phyloP scores from a whole-genome alignment of 2,329 filamentous ascomycete species.

The Seiridium unicorne region DNA sequence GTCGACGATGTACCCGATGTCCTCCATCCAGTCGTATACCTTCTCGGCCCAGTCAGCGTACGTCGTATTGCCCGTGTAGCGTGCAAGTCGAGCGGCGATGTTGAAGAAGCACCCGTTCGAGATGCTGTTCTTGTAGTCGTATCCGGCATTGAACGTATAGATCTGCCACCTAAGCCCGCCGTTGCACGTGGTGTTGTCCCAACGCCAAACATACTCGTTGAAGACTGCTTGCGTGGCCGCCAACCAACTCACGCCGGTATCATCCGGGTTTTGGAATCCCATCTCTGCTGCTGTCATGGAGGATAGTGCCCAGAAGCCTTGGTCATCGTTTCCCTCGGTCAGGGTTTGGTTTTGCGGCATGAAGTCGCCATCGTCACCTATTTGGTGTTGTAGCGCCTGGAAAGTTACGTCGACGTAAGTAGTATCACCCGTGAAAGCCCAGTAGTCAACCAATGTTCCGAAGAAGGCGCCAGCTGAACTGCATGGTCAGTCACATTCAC shows the following conservation, averaged over 20 bases:
- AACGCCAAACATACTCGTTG: conserved; percentile 48
- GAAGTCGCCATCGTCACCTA: conserved; percentile 38
- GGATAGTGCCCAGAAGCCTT: conserved; percentile 62
- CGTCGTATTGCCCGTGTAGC: conserved; percentile 62
- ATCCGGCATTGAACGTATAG: conserved; percentile 57
- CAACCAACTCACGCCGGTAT: conserved; percentile 53
- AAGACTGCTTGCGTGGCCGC: conserved; percentile 61
- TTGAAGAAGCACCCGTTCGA: conserved; percentile 50
- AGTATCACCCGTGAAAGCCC: conserved; percentile 50
- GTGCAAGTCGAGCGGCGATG: conserved; percentile 55
- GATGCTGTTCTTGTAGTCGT: conserved; percentile 36
- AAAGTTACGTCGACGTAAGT: conserved; percentile 45
- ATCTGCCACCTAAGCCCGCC: conserved; percentile 69
- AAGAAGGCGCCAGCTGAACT: conserved; percentile 43
- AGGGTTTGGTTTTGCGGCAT: conserved; percentile 38
- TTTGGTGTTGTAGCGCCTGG: conserved; percentile 40
- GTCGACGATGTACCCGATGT: conserved; percentile 43
- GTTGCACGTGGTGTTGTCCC: conserved; percentile 45
- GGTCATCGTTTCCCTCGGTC: conserved; percentile 48
- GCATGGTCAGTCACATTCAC: not conserved
- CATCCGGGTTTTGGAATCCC: conserved; percentile 50
- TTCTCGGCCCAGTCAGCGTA: conserved; percentile 62
- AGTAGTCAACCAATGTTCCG: conserved; percentile 52
- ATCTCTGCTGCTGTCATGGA: conserved; percentile 59
- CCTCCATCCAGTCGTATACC: conserved; percentile 53